A percentile compares a stretch with the other conserved stretches of the same genome.
phyloP scores from a whole-genome alignment of 2,329 filamentous ascomycete genomes.

The Cercospora berteroae region DNA sequence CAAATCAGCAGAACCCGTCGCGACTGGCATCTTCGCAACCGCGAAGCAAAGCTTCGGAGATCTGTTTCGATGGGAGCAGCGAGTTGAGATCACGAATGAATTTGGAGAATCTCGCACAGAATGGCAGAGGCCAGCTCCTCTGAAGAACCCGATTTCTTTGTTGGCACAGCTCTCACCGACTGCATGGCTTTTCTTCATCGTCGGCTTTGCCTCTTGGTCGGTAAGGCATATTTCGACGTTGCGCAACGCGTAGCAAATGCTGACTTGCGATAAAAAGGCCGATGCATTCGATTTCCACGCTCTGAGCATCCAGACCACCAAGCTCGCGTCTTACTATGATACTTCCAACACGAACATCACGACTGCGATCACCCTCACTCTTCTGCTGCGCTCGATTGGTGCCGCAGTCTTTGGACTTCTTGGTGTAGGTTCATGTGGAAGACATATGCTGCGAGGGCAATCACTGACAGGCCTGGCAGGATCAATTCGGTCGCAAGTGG shows the following conservation, averaged over 20 bases:
- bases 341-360: slow-evolving; percentile 67
- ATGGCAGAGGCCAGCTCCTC: slow-evolving; percentile 65
- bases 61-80: slow-evolving; percentile 72
- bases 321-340: slow-evolving; percentile 61
- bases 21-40: slow-evolving; percentile 63
- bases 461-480: slow-evolving; percentile 35
- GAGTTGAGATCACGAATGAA: slow-evolving; percentile 64
- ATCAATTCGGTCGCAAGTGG: slow-evolving; percentile 62
- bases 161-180: slow-evolving; percentile 61
- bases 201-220: slow-evolving; percentile 69
- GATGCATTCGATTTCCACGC: slow-evolving; percentile 85
- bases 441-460: neutral
- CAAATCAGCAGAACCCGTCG: slow-evolving; percentile 62
- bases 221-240: neutral
- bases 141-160: slow-evolving; percentile 69
- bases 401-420: slow-evolving; percentile 73
- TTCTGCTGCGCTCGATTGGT: slow-evolving; percentile 72
- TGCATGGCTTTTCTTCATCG: slow-evolving; percentile 73
- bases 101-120: slow-evolving; percentile 64
- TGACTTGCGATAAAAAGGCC: slow-evolving; percentile 41
- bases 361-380: slow-evolving; percentile 71
- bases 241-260: neutral
- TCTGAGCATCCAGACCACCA: slow-evolving; percentile 72
- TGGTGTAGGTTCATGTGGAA: slow-evolving; percentile 41
- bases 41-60: slow-evolving; percentile 64